Evolutionary conservation across 2,329 filamentous ascomycete genomes (phyloP).

Genomic region (Talaromyces albobiverticillius): DNA sequence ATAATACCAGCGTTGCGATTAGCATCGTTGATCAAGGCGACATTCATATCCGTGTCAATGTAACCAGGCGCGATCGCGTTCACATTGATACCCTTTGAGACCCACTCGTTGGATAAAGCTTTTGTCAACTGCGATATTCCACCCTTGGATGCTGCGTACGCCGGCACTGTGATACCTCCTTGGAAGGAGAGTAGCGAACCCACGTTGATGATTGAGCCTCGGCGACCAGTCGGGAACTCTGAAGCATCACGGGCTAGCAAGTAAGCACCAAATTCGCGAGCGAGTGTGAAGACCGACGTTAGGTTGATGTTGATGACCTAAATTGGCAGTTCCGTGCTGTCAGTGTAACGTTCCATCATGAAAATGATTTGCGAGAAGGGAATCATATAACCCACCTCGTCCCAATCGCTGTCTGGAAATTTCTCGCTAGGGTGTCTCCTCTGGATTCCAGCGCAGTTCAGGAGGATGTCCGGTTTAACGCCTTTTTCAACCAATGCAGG

Average conservation of each 20-base stretch:
- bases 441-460: constrained; percentile 88
- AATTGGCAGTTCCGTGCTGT: background rate
- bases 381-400: constrained; percentile 49
- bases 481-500: constrained; percentile 38
- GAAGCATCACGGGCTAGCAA: constrained; percentile 27
- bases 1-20: constrained; percentile 70
- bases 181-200: constrained; percentile 79
- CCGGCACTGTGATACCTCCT: constrained; percentile 82
- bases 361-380: background rate
- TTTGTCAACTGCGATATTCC: constrained; percentile 83
- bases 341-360: background rate
- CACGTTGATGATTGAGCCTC: constrained; percentile 70
- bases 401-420: constrained; percentile 76
- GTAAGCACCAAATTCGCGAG: constrained; percentile 35
- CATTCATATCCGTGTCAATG: constrained; percentile 93
- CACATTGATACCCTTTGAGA: constrained; percentile 71
- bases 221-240: constrained; percentile 27
- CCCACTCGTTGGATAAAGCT: constrained; percentile 84
- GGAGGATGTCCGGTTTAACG: constrained; percentile 68
- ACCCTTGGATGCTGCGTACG: constrained; percentile 83
- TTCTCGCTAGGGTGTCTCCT: constrained; percentile 69
- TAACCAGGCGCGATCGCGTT: constrained; percentile 90
- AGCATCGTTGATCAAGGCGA: constrained; percentile 70
- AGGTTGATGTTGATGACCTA: constrained; percentile 84
- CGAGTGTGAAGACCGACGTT: constrained; percentile 68